Evolutionary conservation across 306 rosid genomes (phyloP), one percentile per base, ranked within the genome.

Genomic region (Urtica urens): DNA sequence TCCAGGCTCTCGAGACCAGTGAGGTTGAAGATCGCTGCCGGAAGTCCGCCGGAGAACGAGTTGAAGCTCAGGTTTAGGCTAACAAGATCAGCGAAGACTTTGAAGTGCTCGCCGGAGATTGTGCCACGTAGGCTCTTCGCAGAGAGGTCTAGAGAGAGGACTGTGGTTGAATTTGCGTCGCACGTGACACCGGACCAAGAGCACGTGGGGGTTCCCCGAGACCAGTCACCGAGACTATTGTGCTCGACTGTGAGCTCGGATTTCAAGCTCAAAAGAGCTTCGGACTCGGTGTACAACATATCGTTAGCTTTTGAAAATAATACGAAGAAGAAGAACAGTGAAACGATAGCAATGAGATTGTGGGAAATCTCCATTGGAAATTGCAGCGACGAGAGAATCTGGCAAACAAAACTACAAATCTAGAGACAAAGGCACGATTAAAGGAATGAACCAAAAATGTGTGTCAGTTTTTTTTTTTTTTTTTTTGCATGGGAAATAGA

Each of bases 121-220:
- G 19, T 61, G 17, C 97, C 95, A 0, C 59, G 63, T 1, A 84
- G 82, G 38, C 59, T 72, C 77, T 77, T 90, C 72, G 60, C 63
- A 13, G 95, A 84, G 4, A 90, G 78, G 79, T 90, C 82, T 49
- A 90, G 61, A 46, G 80, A 70, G 46, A 67, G 72, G 13, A 90
- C 74, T 38, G 31, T 15, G 55, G 81, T 62, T 41, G 80, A 74
- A 50, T 68, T 66, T 26, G 72, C 57, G 66, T 77, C 45, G 44
- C 97, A 90, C 49, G 64, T 70, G 75, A 84, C 72, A 3, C 95
- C 94, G 5, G 80, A 57, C 97, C 97, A 90, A 57, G 86, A 84
- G 72, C 97, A 90, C 14, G 82, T 81, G 59, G 58, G 62, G 55
- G 67, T 52, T 49, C 78, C 67, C 10, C 72, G 53, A 23, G 43